A percentile compares a stretch with the other conserved stretches of the same genome.
Conservation (phyloP, 148 eudicot species). For the Rhododendron griersonianum region DNA sequence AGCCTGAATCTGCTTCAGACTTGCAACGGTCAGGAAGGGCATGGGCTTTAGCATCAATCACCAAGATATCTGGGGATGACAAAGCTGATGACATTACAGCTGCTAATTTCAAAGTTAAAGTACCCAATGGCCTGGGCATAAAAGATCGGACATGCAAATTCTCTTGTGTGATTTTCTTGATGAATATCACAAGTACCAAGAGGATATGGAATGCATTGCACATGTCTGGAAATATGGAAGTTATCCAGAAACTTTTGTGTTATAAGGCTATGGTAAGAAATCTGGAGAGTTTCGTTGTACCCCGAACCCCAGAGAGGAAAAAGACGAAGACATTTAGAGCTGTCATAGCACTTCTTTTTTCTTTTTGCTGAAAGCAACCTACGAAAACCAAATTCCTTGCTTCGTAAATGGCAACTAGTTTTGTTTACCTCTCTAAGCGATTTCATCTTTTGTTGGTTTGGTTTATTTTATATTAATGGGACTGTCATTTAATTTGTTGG, state of each 20-base stretch:
- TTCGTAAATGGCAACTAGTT: neutral
- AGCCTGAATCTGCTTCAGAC: constrained; percentile 37
- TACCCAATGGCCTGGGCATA: constrained; percentile 13
- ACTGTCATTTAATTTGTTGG: neutral
- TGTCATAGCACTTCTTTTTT: neutral
- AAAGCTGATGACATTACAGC: constrained; percentile 7
- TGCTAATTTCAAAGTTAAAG: constrained; percentile 21
- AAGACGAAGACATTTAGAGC: neutral
- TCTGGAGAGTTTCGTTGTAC: neutral
- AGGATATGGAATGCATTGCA: constrained; percentile 54
- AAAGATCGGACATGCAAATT: constrained; percentile 16
- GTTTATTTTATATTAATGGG: neutral
- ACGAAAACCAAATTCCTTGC: neutral
- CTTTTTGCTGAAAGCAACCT: neutral
- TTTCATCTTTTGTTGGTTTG: neutral
- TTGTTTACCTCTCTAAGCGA: neutral
- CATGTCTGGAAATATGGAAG: constrained; percentile 21
- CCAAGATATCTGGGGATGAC: constrained; percentile 17
- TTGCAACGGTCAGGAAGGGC: constrained; percentile 30
- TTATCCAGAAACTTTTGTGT: constrained; percentile 28
- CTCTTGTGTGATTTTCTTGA: constrained; percentile 37
- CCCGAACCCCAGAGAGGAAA: neutral
- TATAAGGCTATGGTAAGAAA: constrained; percentile 23
- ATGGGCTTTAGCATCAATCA: constrained; percentile 37
- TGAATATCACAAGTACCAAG: constrained; percentile 36